Percentiles rank a stretch among this genome's conserved stretches.
Evolutionary conservation across 1,284 basidiomycete genomes (phyloP).

Genomic region (Cutaneotrichosporon cutaneum): DNA sequence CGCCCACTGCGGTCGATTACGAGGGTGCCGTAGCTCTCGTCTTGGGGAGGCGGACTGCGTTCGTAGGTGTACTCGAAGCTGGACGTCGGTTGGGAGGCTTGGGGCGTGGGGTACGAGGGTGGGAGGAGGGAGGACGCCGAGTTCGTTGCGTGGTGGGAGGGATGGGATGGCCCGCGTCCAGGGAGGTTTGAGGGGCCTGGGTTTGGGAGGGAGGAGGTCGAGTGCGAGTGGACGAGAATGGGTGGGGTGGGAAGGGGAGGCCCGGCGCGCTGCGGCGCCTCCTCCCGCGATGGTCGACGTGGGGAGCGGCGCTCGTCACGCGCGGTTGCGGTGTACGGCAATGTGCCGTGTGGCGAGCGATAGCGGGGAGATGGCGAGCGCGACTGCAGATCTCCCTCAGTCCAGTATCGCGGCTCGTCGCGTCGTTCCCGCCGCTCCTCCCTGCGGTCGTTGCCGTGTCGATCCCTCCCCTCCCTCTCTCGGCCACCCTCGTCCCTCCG

Average conservation of each 20-base stretch:
- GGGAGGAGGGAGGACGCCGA: no score
- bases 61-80: conserved; percentile 1
- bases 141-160: not conserved
- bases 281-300: not conserved
- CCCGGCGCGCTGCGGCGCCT: not conserved
- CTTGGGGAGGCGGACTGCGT: conserved; percentile 1
- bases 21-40: conserved; percentile 40
- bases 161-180: not conserved
- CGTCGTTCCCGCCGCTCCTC: not conserved
- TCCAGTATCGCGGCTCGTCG: not conserved
- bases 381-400: not conserved
- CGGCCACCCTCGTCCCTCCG: not conserved
- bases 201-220: not conserved
- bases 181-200: not conserved
- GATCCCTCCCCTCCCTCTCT: not conserved
- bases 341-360: not conserved
- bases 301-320: not conserved
- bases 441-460: not conserved
- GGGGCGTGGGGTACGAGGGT: not conserved
- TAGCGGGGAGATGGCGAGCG: not conserved
- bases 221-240: not conserved
- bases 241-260: not conserved
- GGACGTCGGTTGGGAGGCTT: not conserved
- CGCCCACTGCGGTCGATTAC: conserved; percentile 36
- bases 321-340: not conserved